Conservation (phyloP, 441 rosid genomes). For the Euphorbia celastroides region DNA sequence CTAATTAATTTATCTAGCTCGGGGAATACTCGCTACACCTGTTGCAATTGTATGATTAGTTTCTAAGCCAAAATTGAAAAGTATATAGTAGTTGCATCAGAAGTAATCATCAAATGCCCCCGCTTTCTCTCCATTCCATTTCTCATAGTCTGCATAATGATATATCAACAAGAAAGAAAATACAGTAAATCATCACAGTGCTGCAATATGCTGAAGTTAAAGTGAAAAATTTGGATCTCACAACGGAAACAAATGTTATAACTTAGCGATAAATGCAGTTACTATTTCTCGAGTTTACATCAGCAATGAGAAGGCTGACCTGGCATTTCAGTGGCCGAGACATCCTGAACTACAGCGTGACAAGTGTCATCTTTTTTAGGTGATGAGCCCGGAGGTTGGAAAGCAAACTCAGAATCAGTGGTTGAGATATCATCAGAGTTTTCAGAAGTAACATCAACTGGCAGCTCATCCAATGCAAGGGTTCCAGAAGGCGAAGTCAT, state of each 20-base stretch:
- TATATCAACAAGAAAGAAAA: constrained; percentile 21
- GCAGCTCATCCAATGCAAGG: constrained; percentile 34
- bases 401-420: constrained; percentile 55
- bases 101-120: constrained; percentile 84
- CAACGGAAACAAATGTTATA: neutral
- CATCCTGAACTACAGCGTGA: constrained; percentile 52
- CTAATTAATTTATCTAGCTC: constrained; percentile 6
- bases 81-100: constrained; percentile 33
- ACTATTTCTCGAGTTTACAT: neutral
- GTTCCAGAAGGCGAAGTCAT: constrained; percentile 41
- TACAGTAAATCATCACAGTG: constrained; percentile 10
- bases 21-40: neutral
- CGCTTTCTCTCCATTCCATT: constrained; percentile 43
- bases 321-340: constrained; percentile 45
- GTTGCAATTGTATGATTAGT: constrained; percentile 5
- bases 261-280: neutral
- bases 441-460: constrained; percentile 44
- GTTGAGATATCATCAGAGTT: constrained; percentile 70
- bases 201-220: constrained; percentile 1
- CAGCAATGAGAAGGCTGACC: constrained; percentile 41
- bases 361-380: constrained; percentile 29
- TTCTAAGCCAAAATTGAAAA: constrained; percentile 14
- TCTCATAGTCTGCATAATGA: constrained; percentile 51
- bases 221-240: neutral
- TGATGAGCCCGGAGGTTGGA: constrained; percentile 52